A percentile compares a stretch with the other conserved stretches of the same genome.
These are phyloP conservation scores for Aspergillus bertholletiae DNA, from an alignment of 495 filamentous ascomycete species.

Conservation along the genomic window DNA sequence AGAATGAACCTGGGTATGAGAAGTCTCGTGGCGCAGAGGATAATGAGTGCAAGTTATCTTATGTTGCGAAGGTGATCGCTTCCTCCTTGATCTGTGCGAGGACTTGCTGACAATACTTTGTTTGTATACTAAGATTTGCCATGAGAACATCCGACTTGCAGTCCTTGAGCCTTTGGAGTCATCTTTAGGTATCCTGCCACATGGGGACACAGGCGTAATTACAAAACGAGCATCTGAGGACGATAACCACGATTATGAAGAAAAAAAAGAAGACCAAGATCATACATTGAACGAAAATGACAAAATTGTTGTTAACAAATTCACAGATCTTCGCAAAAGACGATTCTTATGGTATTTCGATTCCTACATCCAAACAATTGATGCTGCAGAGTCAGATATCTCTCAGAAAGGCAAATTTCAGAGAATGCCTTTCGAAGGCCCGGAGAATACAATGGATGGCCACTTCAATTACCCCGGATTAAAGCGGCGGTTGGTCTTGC, in stretches of 20 bases:
- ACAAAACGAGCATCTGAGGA: slow-evolving; percentile 4
- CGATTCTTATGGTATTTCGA: slow-evolving; percentile 96
- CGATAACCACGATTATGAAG: no score
- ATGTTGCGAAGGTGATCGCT: slow-evolving; percentile 71
- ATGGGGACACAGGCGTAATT: slow-evolving; percentile 39
- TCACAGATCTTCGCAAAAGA: slow-evolving; percentile 85
- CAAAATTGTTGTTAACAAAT: slow-evolving; percentile 54
- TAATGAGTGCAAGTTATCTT: slow-evolving; percentile 72
- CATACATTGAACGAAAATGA: slow-evolving; percentile 41
- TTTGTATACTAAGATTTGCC: slow-evolving; percentile 62
- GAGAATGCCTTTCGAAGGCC: slow-evolving; percentile 80
- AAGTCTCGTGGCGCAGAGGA: slow-evolving; percentile 62
- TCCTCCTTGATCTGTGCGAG: background rate
- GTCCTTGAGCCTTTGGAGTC: slow-evolving; percentile 83
- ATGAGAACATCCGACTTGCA: slow-evolving; percentile 84
- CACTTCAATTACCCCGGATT: slow-evolving; percentile 80
- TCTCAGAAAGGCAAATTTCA: slow-evolving; percentile 60
- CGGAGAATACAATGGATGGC: slow-evolving; percentile 80
- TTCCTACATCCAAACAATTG: slow-evolving; percentile 70
- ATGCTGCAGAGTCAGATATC: slow-evolving; percentile 42
- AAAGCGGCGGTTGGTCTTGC: slow-evolving; percentile 58
- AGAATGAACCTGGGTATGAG: slow-evolving; percentile 94
- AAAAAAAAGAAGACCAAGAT: slow-evolving; percentile 50
- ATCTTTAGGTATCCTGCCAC: slow-evolving; percentile 61
- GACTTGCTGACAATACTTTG: background rate